phyloP scores from a whole-genome alignment of 2,329 filamentous ascomycete species.

The Volutella citrinella region DNA sequence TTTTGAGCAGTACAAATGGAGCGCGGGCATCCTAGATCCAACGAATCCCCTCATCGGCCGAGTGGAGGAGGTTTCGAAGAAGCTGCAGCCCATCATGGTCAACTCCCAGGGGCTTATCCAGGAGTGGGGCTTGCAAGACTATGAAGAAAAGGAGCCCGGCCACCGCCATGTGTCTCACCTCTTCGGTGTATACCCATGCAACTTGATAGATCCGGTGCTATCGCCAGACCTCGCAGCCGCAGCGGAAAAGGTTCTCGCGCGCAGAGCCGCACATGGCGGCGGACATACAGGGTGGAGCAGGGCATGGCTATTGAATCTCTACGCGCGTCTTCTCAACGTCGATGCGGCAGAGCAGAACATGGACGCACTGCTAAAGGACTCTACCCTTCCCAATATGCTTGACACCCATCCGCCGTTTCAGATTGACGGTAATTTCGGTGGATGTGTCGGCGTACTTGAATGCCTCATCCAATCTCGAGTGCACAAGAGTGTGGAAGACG shows the following conservation, averaged over 20 bases:
- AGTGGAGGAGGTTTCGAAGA: constrained; percentile 4
- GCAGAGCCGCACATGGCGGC: constrained; percentile 31
- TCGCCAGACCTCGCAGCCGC: constrained; percentile 22
- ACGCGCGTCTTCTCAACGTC: constrained; percentile 37
- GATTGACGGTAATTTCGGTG: constrained; percentile 29
- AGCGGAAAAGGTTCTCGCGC: constrained; percentile 25
- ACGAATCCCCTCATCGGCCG: background rate
- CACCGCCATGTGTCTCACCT: constrained; percentile 51
- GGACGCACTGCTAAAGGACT: constrained; percentile 14
- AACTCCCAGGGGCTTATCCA: constrained; percentile 29
- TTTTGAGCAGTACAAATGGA: constrained; percentile 19
- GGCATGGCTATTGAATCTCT: constrained; percentile 48
- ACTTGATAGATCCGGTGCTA: constrained; percentile 16
- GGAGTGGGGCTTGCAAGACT: constrained; percentile 37
- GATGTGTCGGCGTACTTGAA: constrained; percentile 18
- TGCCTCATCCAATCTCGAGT: constrained; percentile 20
- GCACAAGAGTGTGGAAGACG: background rate
- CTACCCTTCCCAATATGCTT: constrained; percentile 17
- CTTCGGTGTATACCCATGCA: constrained; percentile 46
- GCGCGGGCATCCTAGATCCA: constrained; percentile 5
- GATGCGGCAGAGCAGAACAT: constrained; percentile 12
- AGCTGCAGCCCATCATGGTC: constrained; percentile 11
- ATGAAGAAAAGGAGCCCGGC: constrained; percentile 41
- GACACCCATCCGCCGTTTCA: constrained; percentile 25
- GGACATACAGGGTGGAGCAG: constrained; percentile 51